phyloP scores from a whole-genome alignment of 306 rosid genomes.

The Pachyrhizus erosus region DNA sequence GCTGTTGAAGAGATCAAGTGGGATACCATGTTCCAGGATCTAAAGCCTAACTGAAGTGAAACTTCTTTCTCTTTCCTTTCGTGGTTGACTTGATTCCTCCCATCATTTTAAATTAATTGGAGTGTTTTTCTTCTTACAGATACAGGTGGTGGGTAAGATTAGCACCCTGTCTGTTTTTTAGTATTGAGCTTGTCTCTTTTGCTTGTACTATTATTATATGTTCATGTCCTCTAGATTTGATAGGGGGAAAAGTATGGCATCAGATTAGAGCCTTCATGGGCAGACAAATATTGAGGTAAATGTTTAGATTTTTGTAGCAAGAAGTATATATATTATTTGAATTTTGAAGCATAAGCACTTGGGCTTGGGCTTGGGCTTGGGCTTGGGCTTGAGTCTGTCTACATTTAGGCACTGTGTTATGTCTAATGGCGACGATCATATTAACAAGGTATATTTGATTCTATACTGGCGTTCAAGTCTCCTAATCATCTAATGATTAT shows the following conservation, averaged over 20 bases:
- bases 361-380: too few relatives aligned
- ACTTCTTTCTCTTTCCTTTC: background rate
- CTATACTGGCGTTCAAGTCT: background rate
- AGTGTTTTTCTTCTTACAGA: conserved; percentile 9
- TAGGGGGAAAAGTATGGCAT: background rate
- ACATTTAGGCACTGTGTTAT: conserved; percentile 40
- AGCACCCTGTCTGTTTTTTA: conserved; percentile 34
- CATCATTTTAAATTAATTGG: conserved; percentile 29
- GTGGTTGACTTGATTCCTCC: background rate
- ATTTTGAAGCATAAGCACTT: conserved; percentile 29
- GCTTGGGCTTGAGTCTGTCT: background rate
- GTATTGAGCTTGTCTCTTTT: conserved; percentile 38
- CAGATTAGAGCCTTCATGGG: conserved; percentile 31
- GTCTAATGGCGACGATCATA: conserved; percentile 16
- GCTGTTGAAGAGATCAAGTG: conserved; percentile 89
- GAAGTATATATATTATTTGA: conserved; percentile 23
- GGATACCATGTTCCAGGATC: conserved; percentile 90
- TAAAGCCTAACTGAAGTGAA: conserved; percentile 86
- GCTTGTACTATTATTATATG: conserved; percentile 15
- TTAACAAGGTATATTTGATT: conserved; percentile 32
- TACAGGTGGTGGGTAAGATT: conserved; percentile 24
- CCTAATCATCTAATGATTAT: background rate
- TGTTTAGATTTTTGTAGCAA: conserved; percentile 27
- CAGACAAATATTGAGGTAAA: conserved; percentile 39
- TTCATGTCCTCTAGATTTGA: conserved; percentile 30